Evolutionary conservation across 768 basidiomycete genomes (phyloP), one percentile per base, ranked within the genome.

Genomic region (Auricularia cornea): DNA sequence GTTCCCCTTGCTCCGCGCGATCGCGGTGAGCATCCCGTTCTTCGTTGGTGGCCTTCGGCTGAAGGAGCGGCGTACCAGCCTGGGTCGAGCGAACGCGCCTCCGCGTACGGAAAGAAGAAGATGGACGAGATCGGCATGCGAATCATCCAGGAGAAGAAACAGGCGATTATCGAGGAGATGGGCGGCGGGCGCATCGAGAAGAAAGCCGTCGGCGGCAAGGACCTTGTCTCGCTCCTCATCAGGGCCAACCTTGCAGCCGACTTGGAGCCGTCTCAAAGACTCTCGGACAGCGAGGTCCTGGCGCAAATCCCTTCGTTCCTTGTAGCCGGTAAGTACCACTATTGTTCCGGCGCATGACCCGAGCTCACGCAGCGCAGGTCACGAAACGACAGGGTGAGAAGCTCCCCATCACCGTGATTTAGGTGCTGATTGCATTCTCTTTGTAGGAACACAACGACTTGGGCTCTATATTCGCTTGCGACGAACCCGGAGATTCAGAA

Each of bases 381-480:
- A 57, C 54, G 54, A 57, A 26, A 57, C 54, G 10, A 57, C 54
- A 41, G 64, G 12, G 44, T 48, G 6, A 48, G 23, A 18, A 8
- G 38, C 38, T 40, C 20, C 20, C 20, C 11, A 2, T 48, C 12
- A 18, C 12, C 1, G 44, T 20, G 20, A 20, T 23, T 20, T 18
- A 48, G 12, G 18, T 20, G 20, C 20, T 6, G 10, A 2, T 6
- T 6, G 2, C 6, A 18, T 8, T 5, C 44, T 48, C 20, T 48
- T 48, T 48, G 16, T 8, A 62, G 66, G 35, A 83, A 79, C 41
- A 77, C 81, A 1, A 60, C 87, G 31, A 78, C 79, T 62, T 91
- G 87, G 86, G 78, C 82, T 8, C 72, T 91, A 8, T 76, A 86
- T 61, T 79, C 81, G 1, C 75, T 90, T 4, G 74, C 81, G 0